A percentile compares a stretch with the other conserved stretches of the same genome.
Conservation (phyloP, 495 filamentous ascomycete genomes). For the Echria macrotheca region DNA sequence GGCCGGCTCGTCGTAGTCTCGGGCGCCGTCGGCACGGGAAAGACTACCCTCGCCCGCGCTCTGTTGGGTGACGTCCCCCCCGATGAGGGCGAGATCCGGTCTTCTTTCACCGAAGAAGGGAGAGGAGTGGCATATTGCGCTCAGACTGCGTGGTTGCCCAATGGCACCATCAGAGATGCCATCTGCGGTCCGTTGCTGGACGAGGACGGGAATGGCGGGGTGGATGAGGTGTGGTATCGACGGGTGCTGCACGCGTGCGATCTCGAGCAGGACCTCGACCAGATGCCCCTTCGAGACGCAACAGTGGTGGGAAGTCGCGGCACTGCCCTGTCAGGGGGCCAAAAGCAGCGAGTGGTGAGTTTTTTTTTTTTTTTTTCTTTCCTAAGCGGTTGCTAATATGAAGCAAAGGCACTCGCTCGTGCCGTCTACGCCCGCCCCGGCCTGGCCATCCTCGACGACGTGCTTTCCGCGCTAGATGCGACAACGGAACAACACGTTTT, state of each 20-base stretch:
- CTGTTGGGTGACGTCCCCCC: slow-evolving; percentile 34
- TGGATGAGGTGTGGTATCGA: slow-evolving; percentile 48
- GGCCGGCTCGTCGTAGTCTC: slow-evolving; percentile 21
- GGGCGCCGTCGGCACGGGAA: slow-evolving; percentile 38
- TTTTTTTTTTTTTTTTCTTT: background rate
- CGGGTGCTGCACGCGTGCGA: slow-evolving; percentile 55
- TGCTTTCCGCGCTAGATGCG: slow-evolving; percentile 31
- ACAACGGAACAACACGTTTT: slow-evolving; percentile 28
- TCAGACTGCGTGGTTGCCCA: slow-evolving; percentile 34
- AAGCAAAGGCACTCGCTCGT: slow-evolving; percentile 38
- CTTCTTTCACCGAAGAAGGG: slow-evolving; percentile 8
- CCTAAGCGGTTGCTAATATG: too few relatives aligned
- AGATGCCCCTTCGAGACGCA: slow-evolving; percentile 51
- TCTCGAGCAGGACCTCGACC: slow-evolving; percentile 50
- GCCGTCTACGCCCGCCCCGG: slow-evolving; percentile 30
- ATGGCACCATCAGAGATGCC: slow-evolving; percentile 34
- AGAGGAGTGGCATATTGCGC: slow-evolving; percentile 29
- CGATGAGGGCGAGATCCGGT: slow-evolving; percentile 37
- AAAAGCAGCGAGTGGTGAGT: slow-evolving; percentile 54
- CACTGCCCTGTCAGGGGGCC: slow-evolving; percentile 61
- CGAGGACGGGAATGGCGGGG: slow-evolving; percentile 19
- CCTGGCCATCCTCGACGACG: slow-evolving; percentile 31
- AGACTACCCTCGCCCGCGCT: slow-evolving; percentile 33
- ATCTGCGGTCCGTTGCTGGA: slow-evolving; percentile 27
- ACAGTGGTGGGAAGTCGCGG: slow-evolving; percentile 60